A percentile compares a stretch with the other conserved stretches of the same genome.
These are phyloP conservation scores for Fusarium illudens DNA, from an alignment of 2,329 filamentous ascomycete species.

Conservation along the genomic window DNA sequence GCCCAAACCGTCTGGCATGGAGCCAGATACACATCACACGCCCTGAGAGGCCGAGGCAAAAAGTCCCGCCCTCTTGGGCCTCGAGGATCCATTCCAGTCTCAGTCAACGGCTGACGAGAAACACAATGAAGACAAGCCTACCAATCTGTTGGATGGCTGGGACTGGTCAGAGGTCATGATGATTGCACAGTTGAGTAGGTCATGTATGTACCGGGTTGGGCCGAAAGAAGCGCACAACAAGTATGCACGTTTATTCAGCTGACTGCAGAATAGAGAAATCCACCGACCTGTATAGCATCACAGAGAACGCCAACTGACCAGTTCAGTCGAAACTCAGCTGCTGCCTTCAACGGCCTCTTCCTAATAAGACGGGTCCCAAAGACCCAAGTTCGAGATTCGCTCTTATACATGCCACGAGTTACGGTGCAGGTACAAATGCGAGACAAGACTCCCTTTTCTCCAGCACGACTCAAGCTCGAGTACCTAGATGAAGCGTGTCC, in stretches of 20 bases:
- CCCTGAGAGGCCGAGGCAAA: slow-evolving; percentile 5
- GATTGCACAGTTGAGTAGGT: neutral
- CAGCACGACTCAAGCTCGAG: slow-evolving; percentile 11
- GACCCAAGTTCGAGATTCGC: neutral
- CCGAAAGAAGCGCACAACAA: neutral
- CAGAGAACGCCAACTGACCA: neutral
- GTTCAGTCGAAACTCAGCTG: neutral
- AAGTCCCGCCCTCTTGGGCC: slow-evolving; percentile 12
- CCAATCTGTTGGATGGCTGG: neutral
- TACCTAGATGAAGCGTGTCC: slow-evolving; percentile 5
- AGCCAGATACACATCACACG: slow-evolving; percentile 9
- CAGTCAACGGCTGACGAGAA: neutral
- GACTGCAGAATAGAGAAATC: neutral
- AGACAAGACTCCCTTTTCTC: slow-evolving; percentile 26
- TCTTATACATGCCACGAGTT: slow-evolving; percentile 2
- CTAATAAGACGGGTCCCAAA: neutral
- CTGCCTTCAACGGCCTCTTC: neutral
- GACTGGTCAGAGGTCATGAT: neutral
- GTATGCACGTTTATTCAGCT: no score
- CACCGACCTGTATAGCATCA: neutral
- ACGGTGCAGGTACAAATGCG: neutral
- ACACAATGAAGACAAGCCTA: neutral
- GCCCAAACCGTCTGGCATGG: slow-evolving; percentile 29
- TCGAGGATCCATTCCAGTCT: slow-evolving; percentile 28
- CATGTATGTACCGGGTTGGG: neutral